Evolutionary conservation across 208 protist genomes (phyloP).

Genomic region (Trypanosoma theileri): DNA sequence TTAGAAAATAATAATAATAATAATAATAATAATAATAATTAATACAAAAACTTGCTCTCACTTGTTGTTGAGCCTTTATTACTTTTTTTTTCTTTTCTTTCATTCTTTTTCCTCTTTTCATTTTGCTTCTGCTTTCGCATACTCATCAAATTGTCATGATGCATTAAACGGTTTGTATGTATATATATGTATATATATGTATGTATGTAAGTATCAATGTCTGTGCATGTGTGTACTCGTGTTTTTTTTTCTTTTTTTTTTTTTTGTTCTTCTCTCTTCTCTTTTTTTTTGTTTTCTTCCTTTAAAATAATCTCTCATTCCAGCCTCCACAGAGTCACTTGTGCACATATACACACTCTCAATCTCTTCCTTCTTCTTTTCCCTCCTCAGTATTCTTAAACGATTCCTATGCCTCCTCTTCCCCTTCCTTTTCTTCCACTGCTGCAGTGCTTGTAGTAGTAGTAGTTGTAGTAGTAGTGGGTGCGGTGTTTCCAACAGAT

Average conservation of each 20-base stretch:
- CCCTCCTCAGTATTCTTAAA: neutral
- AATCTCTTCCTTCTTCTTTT: neutral
- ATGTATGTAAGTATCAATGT: no score
- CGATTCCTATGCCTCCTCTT: neutral
- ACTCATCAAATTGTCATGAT: neutral
- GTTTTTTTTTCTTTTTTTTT: neutral
- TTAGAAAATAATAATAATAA: slow-evolving; percentile 1
- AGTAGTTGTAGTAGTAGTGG: no score
- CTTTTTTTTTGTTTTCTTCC: neutral
- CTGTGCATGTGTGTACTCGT: neutral
- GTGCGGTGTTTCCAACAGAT: slow-evolving; percentile 2
- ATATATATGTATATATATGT: no score
- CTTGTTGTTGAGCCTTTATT: neutral
- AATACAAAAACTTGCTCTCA: no score
- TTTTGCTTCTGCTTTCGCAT: slow-evolving; percentile 1
- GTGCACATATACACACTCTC: neutral
- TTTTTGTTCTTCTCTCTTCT: neutral
- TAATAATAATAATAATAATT: slow-evolving; percentile 1
- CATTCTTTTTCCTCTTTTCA: neutral
- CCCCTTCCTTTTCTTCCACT: neutral
- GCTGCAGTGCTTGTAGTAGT: neutral
- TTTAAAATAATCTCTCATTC: slow-evolving; percentile 2
- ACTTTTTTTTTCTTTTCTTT: neutral
- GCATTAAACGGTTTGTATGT: neutral
- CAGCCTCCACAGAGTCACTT: neutral